phyloP scores from a whole-genome alignment of 2,329 filamentous ascomycete species.

The Beauveria brongniartii region DNA sequence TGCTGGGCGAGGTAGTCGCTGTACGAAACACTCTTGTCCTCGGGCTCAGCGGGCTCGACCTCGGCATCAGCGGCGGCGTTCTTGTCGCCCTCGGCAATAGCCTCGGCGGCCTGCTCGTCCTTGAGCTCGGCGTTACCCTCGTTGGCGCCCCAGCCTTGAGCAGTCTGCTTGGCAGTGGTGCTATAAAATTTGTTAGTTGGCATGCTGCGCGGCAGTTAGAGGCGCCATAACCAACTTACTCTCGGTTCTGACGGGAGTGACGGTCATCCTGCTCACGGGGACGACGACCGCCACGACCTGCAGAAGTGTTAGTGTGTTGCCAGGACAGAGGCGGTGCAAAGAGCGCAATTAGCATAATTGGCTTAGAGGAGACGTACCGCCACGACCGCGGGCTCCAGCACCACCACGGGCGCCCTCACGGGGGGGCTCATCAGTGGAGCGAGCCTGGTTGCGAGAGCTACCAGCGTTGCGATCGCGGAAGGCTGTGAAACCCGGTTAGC shows the following conservation, averaged over 20 bases:
- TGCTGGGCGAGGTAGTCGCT: constrained; percentile 72
- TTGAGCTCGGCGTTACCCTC: constrained; percentile 78
- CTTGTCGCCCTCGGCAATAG: constrained; percentile 77
- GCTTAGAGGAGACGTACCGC: constrained; percentile 35
- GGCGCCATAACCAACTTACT: constrained; percentile 30
- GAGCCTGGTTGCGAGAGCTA: constrained; percentile 71
- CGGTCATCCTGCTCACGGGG: constrained; percentile 49
- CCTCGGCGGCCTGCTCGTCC: constrained; percentile 86
- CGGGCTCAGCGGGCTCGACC: constrained; percentile 51
- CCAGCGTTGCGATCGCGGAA: constrained; percentile 86
- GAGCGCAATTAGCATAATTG: background rate
- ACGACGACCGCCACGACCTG: constrained; percentile 46
- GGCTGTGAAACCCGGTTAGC: constrained; percentile 41
- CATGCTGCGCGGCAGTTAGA: background rate
- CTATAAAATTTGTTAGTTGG: constrained; percentile 30
- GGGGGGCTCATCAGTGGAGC: constrained; percentile 62
- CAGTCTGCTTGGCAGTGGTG: constrained; percentile 78
- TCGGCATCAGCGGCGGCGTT: constrained; percentile 47
- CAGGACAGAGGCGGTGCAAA: background rate
- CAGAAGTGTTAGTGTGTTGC: constrained; percentile 2
- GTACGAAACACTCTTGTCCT: constrained; percentile 88
- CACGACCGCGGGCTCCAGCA: constrained; percentile 54
- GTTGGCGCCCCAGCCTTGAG: constrained; percentile 79
- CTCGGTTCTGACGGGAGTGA: constrained; percentile 39
- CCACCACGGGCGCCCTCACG: constrained; percentile 51